Base-by-base conservation (phyloP, 1,284 basidiomycete genomes). In the Ustilago trichophora region DNA sequence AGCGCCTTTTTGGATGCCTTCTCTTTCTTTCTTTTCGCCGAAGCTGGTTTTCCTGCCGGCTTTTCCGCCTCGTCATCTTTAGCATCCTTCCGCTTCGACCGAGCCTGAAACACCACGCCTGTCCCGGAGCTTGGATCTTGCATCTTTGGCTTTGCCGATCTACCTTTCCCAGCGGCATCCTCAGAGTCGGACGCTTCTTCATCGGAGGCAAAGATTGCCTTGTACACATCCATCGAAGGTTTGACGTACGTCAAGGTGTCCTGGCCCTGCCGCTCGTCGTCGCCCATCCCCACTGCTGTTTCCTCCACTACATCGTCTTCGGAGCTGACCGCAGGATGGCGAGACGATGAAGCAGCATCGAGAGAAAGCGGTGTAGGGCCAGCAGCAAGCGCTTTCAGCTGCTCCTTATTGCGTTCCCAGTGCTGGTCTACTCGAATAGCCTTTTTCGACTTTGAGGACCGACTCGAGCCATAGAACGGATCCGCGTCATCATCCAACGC, bases 161-260 rank as follows among this genome's bases (percentile, higher is more conserved):
- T 6, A 2, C 8, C n/a, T n/a, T n/a, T n/a, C n/a, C n/a, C n/a
- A n/a, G n/a, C n/a, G n/a, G n/a, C n/a, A n/a, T n/a, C n/a, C n/a
- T n/a, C n/a, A n/a, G n/a, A n/a, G n/a, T n/a, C n/a, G n/a, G n/a
- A n/a, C n/a, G n/a, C n/a, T 88, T 91, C 38, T 89, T 93, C 54
- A 89, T 92, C 56, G 2, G 59, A 59, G 6, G 51, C 82, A 67
- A 83, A 84, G 36, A 83, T 80, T 11, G 80, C 92, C 80, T 95
- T 95, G 85, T 97, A 98, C 33, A 98, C 88, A 76, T 94, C 91
- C 85, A 93, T 91, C 3, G 88, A 84, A 2, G 95, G 95, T 37
- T 91, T 87, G 63, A 90, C 85, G 80, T 94, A 94, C 0, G 90
- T 92, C 66, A 95, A 84, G 10, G 88, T 93, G 77, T 96, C 93